Evolutionary conservation across 2,329 filamentous ascomycete species (phyloP), one percentile per base, ranked within the genome.

Genomic region (Penicillium griseofulvum): DNA sequence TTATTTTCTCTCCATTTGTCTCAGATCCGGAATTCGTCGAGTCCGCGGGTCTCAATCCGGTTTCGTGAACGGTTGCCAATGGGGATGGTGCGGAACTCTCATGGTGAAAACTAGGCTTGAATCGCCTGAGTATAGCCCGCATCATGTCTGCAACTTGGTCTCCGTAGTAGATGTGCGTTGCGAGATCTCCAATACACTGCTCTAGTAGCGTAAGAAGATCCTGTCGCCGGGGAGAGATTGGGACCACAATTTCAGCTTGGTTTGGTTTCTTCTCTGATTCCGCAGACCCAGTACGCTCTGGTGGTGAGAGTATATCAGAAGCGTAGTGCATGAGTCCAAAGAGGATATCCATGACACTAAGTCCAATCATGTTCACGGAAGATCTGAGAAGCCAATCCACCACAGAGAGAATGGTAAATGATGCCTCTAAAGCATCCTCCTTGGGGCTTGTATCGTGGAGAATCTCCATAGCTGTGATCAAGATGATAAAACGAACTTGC

Each of bases 121-220:
- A 80, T 19, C 91, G 87, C 29, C 83, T 77, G 16, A 97, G 77
- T 42, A 97, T 87, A 0, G 90, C 86, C 19, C 86, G 83, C 49
- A 97, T 86, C 91, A 97, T 97, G 73, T 99, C 94, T 1, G 89
- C 87, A 52, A 97, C 90, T 73, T 99, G 94, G 65, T 97, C 93
- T 1, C 90, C 90, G 71, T 99, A 99, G 77, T 99, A 99, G 31
- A 97, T 87, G 68, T 99, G 94, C 0, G 90, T 96, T 2, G 92
- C 91, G 28, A 99, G 79, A 69, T 92, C 86, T n/a, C 91, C 91
- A 58, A 97, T 91, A 74, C 90, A 96, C 63, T 84, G 81, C 70
- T 94, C 87, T 16, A 97, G 81, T 31, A 87, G 83, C 33, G 79
- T 73, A 28, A 96, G 76, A 16, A 97, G 79, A 62, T 87, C 82